These are phyloP conservation scores for Colletotrichum gloeosporioides DNA, from an alignment of 2,329 filamentous ascomycete genomes.

Conservation along the genomic window DNA sequence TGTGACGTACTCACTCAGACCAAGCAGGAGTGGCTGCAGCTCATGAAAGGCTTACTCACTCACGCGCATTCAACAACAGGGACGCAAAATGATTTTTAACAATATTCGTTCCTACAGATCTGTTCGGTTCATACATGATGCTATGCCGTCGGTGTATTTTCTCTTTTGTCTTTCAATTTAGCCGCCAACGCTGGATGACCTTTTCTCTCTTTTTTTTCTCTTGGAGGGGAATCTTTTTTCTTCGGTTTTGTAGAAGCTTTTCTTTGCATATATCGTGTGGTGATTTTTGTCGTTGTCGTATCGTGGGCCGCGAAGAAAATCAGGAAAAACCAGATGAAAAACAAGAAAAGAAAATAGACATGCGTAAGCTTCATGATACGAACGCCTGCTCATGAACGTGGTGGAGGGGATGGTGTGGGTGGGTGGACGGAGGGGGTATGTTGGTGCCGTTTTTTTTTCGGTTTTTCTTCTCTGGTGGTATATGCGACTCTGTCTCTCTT, in stretches of 20 bases:
- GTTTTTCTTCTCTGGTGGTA: not conserved
- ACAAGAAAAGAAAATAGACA: not conserved
- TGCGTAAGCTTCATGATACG: not conserved
- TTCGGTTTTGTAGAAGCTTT: not conserved
- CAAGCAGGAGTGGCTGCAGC: not conserved
- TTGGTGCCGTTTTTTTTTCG: not conserved
- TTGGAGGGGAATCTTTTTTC: not conserved
- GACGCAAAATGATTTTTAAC: not conserved
- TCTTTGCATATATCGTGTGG: not conserved
- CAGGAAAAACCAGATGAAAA: not conserved
- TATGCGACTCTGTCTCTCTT: not conserved
- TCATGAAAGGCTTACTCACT: not conserved
- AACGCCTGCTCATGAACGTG: conserved; percentile 5
- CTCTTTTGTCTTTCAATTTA: not conserved
- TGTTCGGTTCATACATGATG: not conserved
- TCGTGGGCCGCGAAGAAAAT: not conserved
- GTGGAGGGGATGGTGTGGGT: not conserved
- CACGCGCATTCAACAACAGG: not conserved
- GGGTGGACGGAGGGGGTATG: not conserved
- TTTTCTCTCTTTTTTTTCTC: not conserved
- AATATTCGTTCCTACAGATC: not conserved
- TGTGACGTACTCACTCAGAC: not conserved
- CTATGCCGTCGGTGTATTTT: not conserved
- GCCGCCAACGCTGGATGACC: not conserved
- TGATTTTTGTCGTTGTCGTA: not conserved